phyloP scores from a whole-genome alignment of 1,139 yeast species.

The Entelexis paramagnoliae region DNA sequence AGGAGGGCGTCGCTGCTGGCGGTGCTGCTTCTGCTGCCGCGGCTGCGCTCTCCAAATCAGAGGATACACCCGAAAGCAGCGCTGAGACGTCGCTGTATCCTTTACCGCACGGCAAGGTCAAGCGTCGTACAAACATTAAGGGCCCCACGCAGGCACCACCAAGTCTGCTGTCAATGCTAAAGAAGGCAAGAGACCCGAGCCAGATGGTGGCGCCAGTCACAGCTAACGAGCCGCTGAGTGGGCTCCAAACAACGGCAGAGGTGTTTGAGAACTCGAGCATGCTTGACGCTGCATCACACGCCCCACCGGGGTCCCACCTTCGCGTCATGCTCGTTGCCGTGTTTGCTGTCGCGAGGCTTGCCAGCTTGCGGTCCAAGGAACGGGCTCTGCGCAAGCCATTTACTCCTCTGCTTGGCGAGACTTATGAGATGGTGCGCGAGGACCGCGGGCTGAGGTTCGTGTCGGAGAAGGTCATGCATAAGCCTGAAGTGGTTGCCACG shows the following conservation, averaged over 20 bases:
- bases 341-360: slow-evolving; percentile 67
- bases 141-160: slow-evolving; percentile 64
- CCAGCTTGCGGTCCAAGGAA: slow-evolving; percentile 61
- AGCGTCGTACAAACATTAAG: slow-evolving; percentile 53
- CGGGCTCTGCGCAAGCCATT: slow-evolving; percentile 81
- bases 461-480: slow-evolving; percentile 70
- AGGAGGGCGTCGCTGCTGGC: background rate
- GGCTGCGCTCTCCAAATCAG: background rate
- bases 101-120: slow-evolving; percentile 31
- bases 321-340: slow-evolving; percentile 61
- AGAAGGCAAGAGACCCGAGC: slow-evolving; percentile 70
- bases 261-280: slow-evolving; percentile 63
- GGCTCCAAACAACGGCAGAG: slow-evolving; percentile 71
- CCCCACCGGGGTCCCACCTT: slow-evolving; percentile 41
- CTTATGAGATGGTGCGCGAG: slow-evolving; percentile 73
- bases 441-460: slow-evolving; percentile 59
- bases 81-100: slow-evolving; percentile 45
- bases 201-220: slow-evolving; percentile 93
- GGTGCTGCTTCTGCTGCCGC: slow-evolving; percentile 1
- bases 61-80: background rate
- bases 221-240: slow-evolving; percentile 80
- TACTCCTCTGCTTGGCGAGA: slow-evolving; percentile 82
- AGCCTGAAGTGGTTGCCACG: slow-evolving; percentile 74
- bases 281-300: slow-evolving; percentile 48
- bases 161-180: slow-evolving; percentile 61